Base-by-base conservation (phyloP, 495 filamentous ascomycete genomes). In the Aspergillus haitiensis region DNA sequence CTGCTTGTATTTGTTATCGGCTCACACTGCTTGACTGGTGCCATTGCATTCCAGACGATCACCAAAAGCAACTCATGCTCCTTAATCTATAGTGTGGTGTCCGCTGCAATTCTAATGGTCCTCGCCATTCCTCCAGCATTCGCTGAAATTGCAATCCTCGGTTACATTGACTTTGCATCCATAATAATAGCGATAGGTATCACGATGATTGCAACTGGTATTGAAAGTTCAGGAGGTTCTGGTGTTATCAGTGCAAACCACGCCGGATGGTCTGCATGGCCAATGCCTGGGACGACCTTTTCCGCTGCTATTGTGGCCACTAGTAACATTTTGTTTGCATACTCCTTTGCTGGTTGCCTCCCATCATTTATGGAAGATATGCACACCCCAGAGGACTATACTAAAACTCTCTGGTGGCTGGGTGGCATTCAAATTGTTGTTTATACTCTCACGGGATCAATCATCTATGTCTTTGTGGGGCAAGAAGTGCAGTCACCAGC, bases 301-400 rank as follows among this genome's bases (percentile, higher is more conserved):
- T 63, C 66, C 16, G 62, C 68, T 11, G 73, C 62, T 10, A 72
- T 90, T 64, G 81, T 86, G 53, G 83, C 84, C 15, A 74, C 87
- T 50, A 81, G 81, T 52, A 88, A 90, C 77, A 88, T 90, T 53
- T 78, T 87, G 57, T 88, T 91, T 64, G 86, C 88, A 52, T 75
- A 74, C 79, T 71, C 70, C 40, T 88, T 83, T 67, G 87, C 74
- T 72, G 85, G 81, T 68, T 87, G 74, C 79, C 86, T 77, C 80
- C 88, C 89, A 72, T 82, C 76, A 42, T 88, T 91, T 74, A 87
- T 88, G 76, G 80, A 84, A 55, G 88, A 91, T 72, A 87, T 91
- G 82, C 84, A 86, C 69, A 84, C 84, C 0, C 87, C 86, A 0
- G 61, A 64, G 45, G 84, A 88, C 66, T 88, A 79, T 61, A 66